Conservation (phyloP, 768 basidiomycete genomes). For the Termitomyces sp. region DNA sequence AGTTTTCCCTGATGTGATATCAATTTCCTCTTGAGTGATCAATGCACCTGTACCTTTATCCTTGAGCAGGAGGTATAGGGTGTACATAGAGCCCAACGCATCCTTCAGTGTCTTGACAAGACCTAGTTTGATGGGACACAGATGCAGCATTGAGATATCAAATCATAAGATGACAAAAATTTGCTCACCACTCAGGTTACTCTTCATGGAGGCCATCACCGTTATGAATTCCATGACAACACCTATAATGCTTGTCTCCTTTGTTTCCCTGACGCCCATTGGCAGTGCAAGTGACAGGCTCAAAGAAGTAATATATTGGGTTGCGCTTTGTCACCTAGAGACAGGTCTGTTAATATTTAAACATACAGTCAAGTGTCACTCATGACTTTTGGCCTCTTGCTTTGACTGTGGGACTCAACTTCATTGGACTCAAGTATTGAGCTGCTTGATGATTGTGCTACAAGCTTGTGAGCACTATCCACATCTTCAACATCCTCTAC, state of each 20-base stretch:
- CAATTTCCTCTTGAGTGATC: neutral
- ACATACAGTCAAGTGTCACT: neutral
- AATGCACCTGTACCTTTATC: neutral
- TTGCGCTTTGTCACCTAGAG: neutral
- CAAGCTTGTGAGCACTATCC: neutral
- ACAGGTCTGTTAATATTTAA: neutral
- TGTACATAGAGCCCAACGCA: neutral
- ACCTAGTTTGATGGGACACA: neutral
- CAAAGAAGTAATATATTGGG: neutral
- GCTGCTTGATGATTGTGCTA: neutral
- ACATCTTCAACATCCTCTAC: neutral
- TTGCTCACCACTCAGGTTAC: slow-evolving; percentile 2
- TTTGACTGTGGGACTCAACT: neutral
- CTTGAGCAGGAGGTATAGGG: neutral
- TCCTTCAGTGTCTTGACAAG: neutral
- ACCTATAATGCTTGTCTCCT: slow-evolving; percentile 4
- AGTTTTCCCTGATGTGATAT: neutral
- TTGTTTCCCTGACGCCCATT: neutral
- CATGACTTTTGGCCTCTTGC: neutral
- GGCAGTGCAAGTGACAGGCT: neutral
- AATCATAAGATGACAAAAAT: neutral
- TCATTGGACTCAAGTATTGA: neutral
- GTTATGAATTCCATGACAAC: slow-evolving; percentile 2
- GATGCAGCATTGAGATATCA: neutral
- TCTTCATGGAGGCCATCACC: slow-evolving; percentile 1